These are phyloP conservation scores for Fusarium armeniacum DNA, from an alignment of 2,329 filamentous ascomycete species.

Conservation along the genomic window DNA sequence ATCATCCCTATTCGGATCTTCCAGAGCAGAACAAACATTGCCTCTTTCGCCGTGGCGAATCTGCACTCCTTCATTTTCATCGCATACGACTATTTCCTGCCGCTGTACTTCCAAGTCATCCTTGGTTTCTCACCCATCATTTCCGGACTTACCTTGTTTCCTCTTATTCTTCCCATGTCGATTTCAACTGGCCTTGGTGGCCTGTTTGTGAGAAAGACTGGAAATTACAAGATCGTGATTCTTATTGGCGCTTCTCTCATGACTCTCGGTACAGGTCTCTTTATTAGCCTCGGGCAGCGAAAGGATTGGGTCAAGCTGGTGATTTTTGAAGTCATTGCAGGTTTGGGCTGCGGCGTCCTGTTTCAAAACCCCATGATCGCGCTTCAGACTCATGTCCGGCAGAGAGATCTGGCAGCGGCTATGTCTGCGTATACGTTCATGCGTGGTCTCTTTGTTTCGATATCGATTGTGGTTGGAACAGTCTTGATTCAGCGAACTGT, in stretches of 20 bases:
- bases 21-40: slow-evolving; percentile 73
- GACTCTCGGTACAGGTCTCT: slow-evolving; percentile 74
- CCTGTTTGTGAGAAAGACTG: slow-evolving; percentile 71
- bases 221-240: slow-evolving; percentile 73
- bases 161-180: slow-evolving; percentile 76
- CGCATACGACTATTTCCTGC: slow-evolving; percentile 81
- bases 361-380: slow-evolving; percentile 80
- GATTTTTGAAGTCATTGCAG: slow-evolving; percentile 72
- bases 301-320: slow-evolving; percentile 67
- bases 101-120: slow-evolving; percentile 85
- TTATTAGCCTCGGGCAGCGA: slow-evolving; percentile 70
- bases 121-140: slow-evolving; percentile 76
- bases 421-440: slow-evolving; percentile 76
- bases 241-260: slow-evolving; percentile 69
- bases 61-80: slow-evolving; percentile 84
- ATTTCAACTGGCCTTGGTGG: slow-evolving; percentile 70
- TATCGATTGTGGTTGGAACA: slow-evolving; percentile 78
- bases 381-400: slow-evolving; percentile 73
- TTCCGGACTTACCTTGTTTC: slow-evolving; percentile 81
- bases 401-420: slow-evolving; percentile 73
- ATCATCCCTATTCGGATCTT: slow-evolving; percentile 83
- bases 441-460: slow-evolving; percentile 75
- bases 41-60: slow-evolving; percentile 75
- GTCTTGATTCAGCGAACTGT: slow-evolving; percentile 74
- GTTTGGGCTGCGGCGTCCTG: slow-evolving; percentile 74